Base-by-base conservation (phyloP, 441 rosid genomes). In the Erodium trifolium region DNA sequence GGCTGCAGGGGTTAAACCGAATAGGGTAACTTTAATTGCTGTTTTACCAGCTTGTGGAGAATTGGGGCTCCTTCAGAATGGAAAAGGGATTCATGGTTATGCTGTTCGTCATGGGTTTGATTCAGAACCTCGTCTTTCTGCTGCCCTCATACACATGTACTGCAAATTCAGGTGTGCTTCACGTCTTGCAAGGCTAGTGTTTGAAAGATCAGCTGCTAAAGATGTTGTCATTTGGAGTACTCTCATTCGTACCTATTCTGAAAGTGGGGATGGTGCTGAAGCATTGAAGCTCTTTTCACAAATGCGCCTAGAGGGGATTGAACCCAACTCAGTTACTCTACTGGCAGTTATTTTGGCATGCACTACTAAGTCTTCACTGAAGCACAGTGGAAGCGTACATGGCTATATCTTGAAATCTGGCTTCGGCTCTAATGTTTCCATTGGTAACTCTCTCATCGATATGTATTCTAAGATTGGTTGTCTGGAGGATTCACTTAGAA, bases 191-290 rank as follows among this genome's bases (percentile, higher is more conserved):
- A 69, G 72, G 29, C 73, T 69, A 59, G 66, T 78, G 41, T 85
- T 88, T 68, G 71, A 76, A 73, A 82, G 74, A 72, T 78, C 82
- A 75, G 78, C 72, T 0, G 29, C 66, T 66, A 82, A 84, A 80
- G 94, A 88, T 82, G 75, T 78, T 10, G 86, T 79, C 47, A 78
- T 85, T 5, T 88, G 81, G 85, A 88, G 85, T 75, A 84, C 87
- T 74, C 72, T 88, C 62, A 79, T 87, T 39, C 78, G 82, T 71
- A 91, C 82, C 63, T 81, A 82, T 74, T 63, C 66, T 3, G 82
- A 82, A 74, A 75, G 16, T 64, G 87, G 86, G 60, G 78, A 79
- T 51, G 11, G 78, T 3, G 13, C 6, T 70, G 59, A 45, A 65
- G 82, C 87, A 53, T 66, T 84, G 19, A 69, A 78, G 70, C 71